Conservation (phyloP, 1,139 yeast species). For the Geotrichum aggregatum region DNA sequence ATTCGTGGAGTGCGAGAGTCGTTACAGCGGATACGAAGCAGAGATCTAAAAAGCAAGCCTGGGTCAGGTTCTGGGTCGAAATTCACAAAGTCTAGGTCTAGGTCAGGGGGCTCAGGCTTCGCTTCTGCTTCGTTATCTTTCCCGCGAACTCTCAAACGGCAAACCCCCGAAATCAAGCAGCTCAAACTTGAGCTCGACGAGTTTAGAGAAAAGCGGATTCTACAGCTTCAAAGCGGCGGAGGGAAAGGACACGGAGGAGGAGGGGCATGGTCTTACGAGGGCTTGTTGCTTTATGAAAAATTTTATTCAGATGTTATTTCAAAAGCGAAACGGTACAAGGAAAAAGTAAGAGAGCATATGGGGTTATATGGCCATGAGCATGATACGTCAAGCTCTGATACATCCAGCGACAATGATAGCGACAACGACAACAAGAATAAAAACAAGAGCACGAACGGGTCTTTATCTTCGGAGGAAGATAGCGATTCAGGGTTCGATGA, state of each 20-base stretch:
- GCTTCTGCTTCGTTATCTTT: slow-evolving; percentile 2
- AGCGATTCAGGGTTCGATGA: slow-evolving; percentile 16
- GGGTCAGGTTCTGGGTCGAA: too few species aligned
- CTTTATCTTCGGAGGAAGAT: neutral
- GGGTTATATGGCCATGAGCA: too few species aligned
- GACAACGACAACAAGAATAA: too few species aligned
- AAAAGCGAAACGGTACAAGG: neutral
- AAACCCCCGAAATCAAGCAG: slow-evolving; percentile 1
- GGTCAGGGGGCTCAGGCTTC: too few species aligned
- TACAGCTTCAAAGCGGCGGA: neutral
- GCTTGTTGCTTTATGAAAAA: slow-evolving; percentile 14
- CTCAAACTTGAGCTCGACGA: slow-evolving; percentile 5
- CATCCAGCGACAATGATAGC: too few species aligned
- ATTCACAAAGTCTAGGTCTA: too few species aligned
- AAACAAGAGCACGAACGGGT: too few species aligned
- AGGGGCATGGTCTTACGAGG: slow-evolving; percentile 5
- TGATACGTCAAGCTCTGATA: too few species aligned
- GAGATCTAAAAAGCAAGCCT: neutral
- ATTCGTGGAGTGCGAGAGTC: slow-evolving; percentile 17
- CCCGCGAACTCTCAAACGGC: slow-evolving; percentile 2
- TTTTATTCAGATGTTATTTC: slow-evolving; percentile 9
- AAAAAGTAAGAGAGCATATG: neutral
- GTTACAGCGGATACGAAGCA: neutral
- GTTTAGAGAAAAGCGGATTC: neutral
- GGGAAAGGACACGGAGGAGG: too few species aligned